Conservation (phyloP, 2,329 filamentous ascomycete species). For the Aphanoascus verrucosus region DNA sequence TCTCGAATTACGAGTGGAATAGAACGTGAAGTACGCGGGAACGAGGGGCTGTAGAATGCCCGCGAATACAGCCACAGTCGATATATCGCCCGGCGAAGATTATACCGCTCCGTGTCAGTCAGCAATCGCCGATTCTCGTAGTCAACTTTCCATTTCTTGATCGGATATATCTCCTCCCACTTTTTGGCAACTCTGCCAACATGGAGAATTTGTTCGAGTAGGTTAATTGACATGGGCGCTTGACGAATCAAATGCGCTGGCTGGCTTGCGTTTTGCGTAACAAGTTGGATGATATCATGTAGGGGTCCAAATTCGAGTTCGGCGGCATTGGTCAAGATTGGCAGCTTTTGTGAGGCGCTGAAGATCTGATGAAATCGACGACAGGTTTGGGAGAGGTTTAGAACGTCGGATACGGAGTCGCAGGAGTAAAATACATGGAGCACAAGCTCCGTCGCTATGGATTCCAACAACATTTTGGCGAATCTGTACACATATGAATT, state of each 20-base stretch:
- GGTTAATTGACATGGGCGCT: constrained; percentile 44
- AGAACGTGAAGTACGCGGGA: constrained; percentile 42
- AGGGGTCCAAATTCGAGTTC: constrained; percentile 49
- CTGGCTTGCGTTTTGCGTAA: constrained; percentile 52
- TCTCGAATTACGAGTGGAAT: constrained; percentile 39
- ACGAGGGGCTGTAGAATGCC: constrained; percentile 46
- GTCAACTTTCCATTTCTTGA: constrained; percentile 52
- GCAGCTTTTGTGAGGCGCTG: constrained; percentile 43
- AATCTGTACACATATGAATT: background rate
- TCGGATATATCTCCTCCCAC: constrained; percentile 52
- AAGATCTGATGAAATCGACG: constrained; percentile 45
- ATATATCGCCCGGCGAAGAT: constrained; percentile 48
- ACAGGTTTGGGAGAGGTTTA: constrained; percentile 46
- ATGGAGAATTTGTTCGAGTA: constrained; percentile 46
- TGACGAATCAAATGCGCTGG: constrained; percentile 44
- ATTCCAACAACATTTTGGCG: constrained; percentile 42
- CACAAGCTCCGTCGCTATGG: constrained; percentile 49
- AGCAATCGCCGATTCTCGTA: constrained; percentile 47
- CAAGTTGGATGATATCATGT: constrained; percentile 47
- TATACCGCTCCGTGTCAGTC: constrained; percentile 39
- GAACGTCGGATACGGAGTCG: constrained; percentile 42
- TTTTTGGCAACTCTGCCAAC: constrained; percentile 46
- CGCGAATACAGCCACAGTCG: constrained; percentile 50
- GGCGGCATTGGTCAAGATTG: constrained; percentile 44
- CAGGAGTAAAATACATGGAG: constrained; percentile 47